phyloP scores from a whole-genome alignment of 257 asterid genomes.

The Verbena officinalis region DNA sequence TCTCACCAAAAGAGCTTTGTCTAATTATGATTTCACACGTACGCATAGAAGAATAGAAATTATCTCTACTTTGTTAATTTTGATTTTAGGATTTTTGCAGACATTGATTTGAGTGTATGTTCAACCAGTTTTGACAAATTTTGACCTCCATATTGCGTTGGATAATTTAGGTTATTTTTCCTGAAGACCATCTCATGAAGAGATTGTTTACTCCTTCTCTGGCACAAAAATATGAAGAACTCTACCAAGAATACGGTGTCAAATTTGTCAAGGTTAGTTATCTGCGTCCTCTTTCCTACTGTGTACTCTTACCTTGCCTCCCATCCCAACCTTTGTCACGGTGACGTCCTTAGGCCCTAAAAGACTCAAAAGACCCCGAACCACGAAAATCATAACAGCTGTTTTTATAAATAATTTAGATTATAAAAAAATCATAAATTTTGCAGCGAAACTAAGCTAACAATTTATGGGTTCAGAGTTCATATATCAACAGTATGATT shows the following conservation, averaged over 20 bases:
- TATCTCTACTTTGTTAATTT: neutral
- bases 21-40: neutral
- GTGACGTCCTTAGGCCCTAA: too few relatives aligned
- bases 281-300: slow-evolving; percentile 24
- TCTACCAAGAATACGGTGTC: slow-evolving; percentile 79
- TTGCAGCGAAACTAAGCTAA: too few relatives aligned
- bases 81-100: neutral
- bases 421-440: too few relatives aligned
- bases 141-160: slow-evolving; percentile 23
- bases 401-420: too few relatives aligned
- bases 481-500: too few relatives aligned
- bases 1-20: neutral
- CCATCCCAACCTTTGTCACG: slow-evolving; percentile 2
- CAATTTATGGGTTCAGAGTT: too few relatives aligned
- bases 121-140: slow-evolving; percentile 7
- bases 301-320: slow-evolving; percentile 13
- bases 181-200: slow-evolving; percentile 83
- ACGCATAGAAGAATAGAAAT: neutral
- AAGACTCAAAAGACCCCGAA: too few relatives aligned
- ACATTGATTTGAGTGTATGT: slow-evolving; percentile 11
- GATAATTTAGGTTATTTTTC: slow-evolving; percentile 63
- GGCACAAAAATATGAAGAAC: slow-evolving; percentile 81
- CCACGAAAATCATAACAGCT: too few relatives aligned
- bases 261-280: slow-evolving; percentile 76
- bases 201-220: slow-evolving; percentile 87